These are phyloP conservation scores for Eustoma russellianum DNA, from an alignment of 257 asterid genomes.

Conservation along the genomic window DNA sequence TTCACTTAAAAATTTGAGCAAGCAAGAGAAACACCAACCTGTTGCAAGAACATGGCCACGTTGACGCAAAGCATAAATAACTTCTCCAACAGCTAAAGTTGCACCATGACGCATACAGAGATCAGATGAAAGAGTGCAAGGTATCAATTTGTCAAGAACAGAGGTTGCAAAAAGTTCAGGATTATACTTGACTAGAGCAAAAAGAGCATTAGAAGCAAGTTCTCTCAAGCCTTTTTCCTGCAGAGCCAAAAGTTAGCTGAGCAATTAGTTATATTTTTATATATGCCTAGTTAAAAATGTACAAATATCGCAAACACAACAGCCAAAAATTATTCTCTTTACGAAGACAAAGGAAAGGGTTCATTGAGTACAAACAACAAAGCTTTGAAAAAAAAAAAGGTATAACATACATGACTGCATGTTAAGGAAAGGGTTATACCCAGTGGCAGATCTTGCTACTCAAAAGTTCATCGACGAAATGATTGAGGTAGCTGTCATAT, in stretches of 20 bases:
- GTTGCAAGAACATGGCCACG: constrained; percentile 46
- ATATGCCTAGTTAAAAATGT: too few species aligned
- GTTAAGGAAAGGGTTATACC: constrained; percentile 36
- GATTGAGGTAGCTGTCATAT: constrained; percentile 75
- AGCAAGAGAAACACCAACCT: constrained; percentile 36
- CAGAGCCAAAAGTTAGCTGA: background rate
- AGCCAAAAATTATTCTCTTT: too few species aligned
- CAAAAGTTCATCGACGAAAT: constrained; percentile 75
- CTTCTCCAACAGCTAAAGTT: constrained; percentile 83
- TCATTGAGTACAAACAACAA: background rate
- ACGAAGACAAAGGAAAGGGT: background rate
- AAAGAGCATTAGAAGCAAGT: constrained; percentile 85
- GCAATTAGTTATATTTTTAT: too few species aligned
- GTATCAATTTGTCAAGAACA: constrained; percentile 61
- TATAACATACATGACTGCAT: too few species aligned
- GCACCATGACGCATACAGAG: constrained; percentile 97
- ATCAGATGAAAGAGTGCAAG: constrained; percentile 86
- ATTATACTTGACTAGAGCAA: constrained; percentile 71
- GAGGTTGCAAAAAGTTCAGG: constrained; percentile 65
- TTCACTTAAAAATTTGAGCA: constrained; percentile 4
- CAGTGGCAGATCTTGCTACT: constrained; percentile 85
- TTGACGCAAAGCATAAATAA: constrained; percentile 66
- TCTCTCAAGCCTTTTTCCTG: constrained; percentile 96
- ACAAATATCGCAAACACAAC: too few species aligned
- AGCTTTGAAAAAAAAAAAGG: constrained; percentile 10